Base-by-base conservation (phyloP, 768 basidiomycete species). In the Phlebiopsis gigantea region DNA sequence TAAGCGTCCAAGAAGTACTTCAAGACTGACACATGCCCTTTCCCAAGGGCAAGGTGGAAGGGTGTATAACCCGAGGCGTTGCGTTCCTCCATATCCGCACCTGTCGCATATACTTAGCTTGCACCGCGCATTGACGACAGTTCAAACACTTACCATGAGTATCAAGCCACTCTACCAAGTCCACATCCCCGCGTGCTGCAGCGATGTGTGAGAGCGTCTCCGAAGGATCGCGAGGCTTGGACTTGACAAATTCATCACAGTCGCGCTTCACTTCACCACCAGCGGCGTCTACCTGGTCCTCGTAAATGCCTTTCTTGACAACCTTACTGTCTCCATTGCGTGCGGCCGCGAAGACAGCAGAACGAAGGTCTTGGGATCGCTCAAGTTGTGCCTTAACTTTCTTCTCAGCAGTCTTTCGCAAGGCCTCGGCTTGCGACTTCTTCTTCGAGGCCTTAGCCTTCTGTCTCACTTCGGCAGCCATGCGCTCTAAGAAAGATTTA, bases 181-280 rank as follows among this genome's bases (percentile, higher is more conserved):
- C 79, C 6, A 70, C 61, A 69, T 90, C 78, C 9, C 82, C 84
- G 54, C 75, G 72, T 54, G 67, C 70, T 2, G 79, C 75, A 50
- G 81, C 83, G 56, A 92, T 86, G 63, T 90, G 89, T 53, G 85
- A 68, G 10, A 92, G 72, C 39, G 87, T 87, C 70, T 90, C 83
- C 60, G 73, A 71, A n/a, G 73, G 75, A 69, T 89, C 87, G 56
- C 74, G 62, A 10, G 81, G 80, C 4, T 60, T 59, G 10, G 39
- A 59, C 58, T 75, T 68, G 46, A 82, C 75, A 62, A 82, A 82
- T 51, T 72, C 74, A 45, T 79, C 78, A 61, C 79, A 79, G 21
- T 82, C 82, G 52, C 68, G 62, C 63, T 80, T 82, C 53, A 85
- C 70, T 72, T 90, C 88, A 28, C 85, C 84, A 47, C 88, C 88